Evolutionary conservation across 768 basidiomycete species (phyloP).

Genomic region (Ramaria sp.): DNA sequence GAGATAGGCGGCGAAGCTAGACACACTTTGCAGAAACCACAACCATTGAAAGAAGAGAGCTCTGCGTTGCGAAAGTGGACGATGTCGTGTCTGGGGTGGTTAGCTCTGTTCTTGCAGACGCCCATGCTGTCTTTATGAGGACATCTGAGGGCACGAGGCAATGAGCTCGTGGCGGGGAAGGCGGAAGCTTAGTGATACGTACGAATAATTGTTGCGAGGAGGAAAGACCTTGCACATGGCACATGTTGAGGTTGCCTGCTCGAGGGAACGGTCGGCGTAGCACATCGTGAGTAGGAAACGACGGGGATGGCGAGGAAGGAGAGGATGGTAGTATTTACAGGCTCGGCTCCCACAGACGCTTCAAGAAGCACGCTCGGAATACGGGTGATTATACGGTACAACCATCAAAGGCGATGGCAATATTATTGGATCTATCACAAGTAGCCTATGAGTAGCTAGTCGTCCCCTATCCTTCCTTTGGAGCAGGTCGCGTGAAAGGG

Average conservation of each 20-base stretch:
- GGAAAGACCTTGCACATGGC: slow-evolving; percentile 81
- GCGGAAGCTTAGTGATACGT: slow-evolving; percentile 10
- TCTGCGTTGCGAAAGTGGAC: slow-evolving; percentile 81
- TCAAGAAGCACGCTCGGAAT: background rate
- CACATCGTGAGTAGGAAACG: slow-evolving; percentile 44
- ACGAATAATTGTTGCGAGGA: slow-evolving; percentile 45
- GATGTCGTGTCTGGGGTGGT: slow-evolving; percentile 70
- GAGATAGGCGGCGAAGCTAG: slow-evolving; percentile 9
- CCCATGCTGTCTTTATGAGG: slow-evolving; percentile 53
- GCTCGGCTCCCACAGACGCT: slow-evolving; percentile 2
- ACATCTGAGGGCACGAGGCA: slow-evolving; percentile 37
- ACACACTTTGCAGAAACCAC: slow-evolving; percentile 82
- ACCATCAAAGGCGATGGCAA: background rate
- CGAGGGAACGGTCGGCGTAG: slow-evolving; percentile 56
- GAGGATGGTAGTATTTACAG: background rate
- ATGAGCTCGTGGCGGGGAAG: slow-evolving; percentile 15
- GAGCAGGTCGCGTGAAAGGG: background rate
- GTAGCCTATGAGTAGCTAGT: background rate
- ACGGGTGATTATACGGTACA: background rate
- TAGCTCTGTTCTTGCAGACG: slow-evolving; percentile 61
- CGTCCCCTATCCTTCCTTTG: background rate
- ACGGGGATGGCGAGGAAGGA: slow-evolving; percentile 9
- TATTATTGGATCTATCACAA: background rate
- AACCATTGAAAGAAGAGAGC: slow-evolving; percentile 77
- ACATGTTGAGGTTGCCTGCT: slow-evolving; percentile 57